These are phyloP conservation scores for Tuber melanosporum DNA, from an alignment of 495 filamentous ascomycete species.

Conservation along the genomic window DNA sequence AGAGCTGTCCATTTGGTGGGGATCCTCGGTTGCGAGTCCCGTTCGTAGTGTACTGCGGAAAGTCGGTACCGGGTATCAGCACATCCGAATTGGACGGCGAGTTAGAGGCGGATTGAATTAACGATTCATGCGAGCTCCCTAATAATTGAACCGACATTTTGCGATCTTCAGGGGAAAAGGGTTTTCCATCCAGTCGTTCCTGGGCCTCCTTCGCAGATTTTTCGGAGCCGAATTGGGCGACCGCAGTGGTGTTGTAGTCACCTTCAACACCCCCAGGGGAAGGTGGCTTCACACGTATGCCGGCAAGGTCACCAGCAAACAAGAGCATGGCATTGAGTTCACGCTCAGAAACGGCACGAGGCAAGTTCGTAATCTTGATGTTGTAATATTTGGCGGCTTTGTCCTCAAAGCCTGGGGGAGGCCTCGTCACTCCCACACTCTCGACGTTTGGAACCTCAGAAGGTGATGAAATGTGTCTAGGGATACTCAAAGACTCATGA, in stretches of 20 bases:
- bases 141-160: constrained; percentile 31
- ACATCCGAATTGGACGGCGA: constrained; percentile 28
- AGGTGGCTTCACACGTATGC: constrained; percentile 21
- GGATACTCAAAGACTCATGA: constrained; percentile 6
- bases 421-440: constrained; percentile 19
- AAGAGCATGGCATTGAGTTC: constrained; percentile 35
- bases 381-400: constrained; percentile 17
- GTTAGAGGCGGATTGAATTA: constrained; percentile 7
- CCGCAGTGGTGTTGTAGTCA: constrained; percentile 23
- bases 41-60: constrained; percentile 1
- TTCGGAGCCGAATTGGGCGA: constrained; percentile 31
- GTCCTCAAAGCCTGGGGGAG: constrained; percentile 33
- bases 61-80: not conserved
- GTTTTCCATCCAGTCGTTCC: constrained; percentile 30
- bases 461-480: constrained; percentile 33
- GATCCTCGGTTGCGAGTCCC: not conserved
- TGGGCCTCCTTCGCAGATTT: constrained; percentile 34
- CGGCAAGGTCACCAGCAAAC: constrained; percentile 33
- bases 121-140: constrained; percentile 2
- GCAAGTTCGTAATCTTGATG: constrained; percentile 33
- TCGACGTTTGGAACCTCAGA: constrained; percentile 28
- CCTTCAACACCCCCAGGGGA: constrained; percentile 8
- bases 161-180: constrained; percentile 19
- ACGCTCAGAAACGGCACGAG: constrained; percentile 29
- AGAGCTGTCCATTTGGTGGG: not conserved